Evolutionary conservation across 1,284 basidiomycete genomes (phyloP), one percentile per base, ranked within the genome.

Genomic region (Marasmius sp.): DNA sequence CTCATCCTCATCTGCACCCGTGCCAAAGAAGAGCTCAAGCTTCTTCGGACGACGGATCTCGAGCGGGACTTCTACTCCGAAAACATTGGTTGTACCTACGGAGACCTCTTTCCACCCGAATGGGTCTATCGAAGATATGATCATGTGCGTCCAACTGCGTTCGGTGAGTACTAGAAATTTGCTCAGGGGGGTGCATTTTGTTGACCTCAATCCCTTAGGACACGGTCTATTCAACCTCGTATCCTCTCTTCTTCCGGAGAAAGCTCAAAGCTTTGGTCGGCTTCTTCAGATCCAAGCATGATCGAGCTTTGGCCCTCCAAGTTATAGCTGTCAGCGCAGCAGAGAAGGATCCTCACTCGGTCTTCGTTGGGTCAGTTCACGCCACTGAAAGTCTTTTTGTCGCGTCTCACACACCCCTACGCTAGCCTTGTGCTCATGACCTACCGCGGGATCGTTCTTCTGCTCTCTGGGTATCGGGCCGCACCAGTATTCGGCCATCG

Each of bases 201-300:
- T 38, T 27, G 12, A 39, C 54, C 62, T 34, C 2, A 57, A 49
- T 63, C 14, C 60, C 52, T 9, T 38, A 85, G 83, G 88, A 0
- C 85, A 77, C 67, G 91, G 90, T 0, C 69, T 93, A 22, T 93
- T 93, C 75, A 92, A 92, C 68, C 81, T 93, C 52, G 85, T 91
- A 9, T 86, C 93, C 64, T 91, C 89, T 1, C 75, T 93, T 12
- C 75, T 93, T 14, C 91, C 91, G 14, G 85, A 85, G 61, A 85
- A 84, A 68, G 76, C 88, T 58, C 86, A 88, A 88, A 89, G 65
- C 61, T n/a, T 83, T 72, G 1, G 88, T 91, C 2, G 89, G 89
- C 11, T 83, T 91, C 68, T 78, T 92, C 22, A 90, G 91, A 0
- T 92, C 88, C 74, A 85, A 87, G 61, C 81, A 88, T 63, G 89